Evolutionary conservation across 2,329 filamentous ascomycete species (phyloP), one percentile per base, ranked within the genome.

Genomic region (Bipolaris zeicola): DNA sequence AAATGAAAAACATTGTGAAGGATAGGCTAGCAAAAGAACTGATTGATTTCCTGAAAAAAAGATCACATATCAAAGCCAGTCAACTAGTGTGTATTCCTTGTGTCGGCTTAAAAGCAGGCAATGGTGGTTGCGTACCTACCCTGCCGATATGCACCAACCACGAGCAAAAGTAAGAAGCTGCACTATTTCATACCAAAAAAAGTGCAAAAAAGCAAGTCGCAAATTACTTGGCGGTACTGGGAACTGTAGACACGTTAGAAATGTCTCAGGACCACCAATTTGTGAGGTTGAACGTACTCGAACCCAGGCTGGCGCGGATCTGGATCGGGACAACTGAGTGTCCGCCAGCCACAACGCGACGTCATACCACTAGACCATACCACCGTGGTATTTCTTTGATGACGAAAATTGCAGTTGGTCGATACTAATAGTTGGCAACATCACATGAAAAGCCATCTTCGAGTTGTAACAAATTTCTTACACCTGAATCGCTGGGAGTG

Each of bases 341-440:
- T 55, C 58, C 66, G 66, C 66, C 65, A 69, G 68, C 71, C 72
- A 74, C 72, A 74, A 74, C 72, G 72, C 69, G 72, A 74, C 71
- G 72, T 74, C 72, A 74, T 74, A 74, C 72, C 72, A 70, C 72
- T 74, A 74, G 71, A 71, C 67, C 71, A 73, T 65, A 71, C 68
- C 70, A 71, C 68, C 70, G 34, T 55, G 45, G 42, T 55, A 60
- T 57, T 47, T 63, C 54, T 39, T 66, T 63, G 59, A 67, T 66
- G 61, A 14, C 6, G 18, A 31, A 16, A 10, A 16, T 31, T 6
- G 0, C 7, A 20, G 2, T 34, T 34, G 22, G 10, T 44, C 37
- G 46, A 59, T 61, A 55, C 13, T 37, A 24, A 3, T 47, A 47
- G 1, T 44, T 7, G n/a, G 7, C 2, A 2, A 4, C 2, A 31